Evolutionary conservation across 805 yeast genomes (phyloP).

Genomic region (Wickerhamiella vanderwaltii): DNA sequence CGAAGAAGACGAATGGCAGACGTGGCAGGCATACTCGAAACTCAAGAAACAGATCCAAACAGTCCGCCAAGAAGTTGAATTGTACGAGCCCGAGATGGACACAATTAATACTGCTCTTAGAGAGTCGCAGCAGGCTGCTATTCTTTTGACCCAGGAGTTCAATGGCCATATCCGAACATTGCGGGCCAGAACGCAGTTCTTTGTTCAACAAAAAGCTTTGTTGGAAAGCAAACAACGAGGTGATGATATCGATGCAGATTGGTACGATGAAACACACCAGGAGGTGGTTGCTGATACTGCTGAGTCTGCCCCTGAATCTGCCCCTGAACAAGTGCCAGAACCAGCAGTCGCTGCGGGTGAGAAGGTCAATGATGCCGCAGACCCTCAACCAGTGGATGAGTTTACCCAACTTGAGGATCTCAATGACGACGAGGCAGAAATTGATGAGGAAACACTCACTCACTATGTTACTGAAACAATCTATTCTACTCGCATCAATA

Average conservation of each 20-base stretch:
- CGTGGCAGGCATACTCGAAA: conserved; percentile 17
- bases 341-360: background rate
- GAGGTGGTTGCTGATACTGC: background rate
- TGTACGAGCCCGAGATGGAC: conserved; percentile 19
- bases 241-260: conserved; percentile 2
- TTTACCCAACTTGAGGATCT: background rate
- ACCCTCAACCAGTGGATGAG: background rate
- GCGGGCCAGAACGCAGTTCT: conserved; percentile 20
- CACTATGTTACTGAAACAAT: background rate
- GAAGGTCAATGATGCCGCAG: background rate
- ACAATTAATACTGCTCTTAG: conserved; percentile 19
- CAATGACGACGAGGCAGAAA: conserved; percentile 4
- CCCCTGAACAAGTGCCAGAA: background rate
- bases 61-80: conserved; percentile 17
- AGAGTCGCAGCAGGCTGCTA: conserved; percentile 22
- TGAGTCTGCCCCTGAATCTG: background rate
- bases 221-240: background rate
- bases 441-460: background rate
- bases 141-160: conserved; percentile 20
- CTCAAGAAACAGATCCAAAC: conserved; percentile 19
- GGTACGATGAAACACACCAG: background rate
- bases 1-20: conserved; percentile 35
- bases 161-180: conserved; percentile 15
- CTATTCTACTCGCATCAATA: conserved; percentile 6
- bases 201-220: conserved; percentile 18